These are phyloP conservation scores for Claviceps sorghi DNA, from an alignment of 2,329 filamentous ascomycete genomes.

Conservation along the genomic window DNA sequence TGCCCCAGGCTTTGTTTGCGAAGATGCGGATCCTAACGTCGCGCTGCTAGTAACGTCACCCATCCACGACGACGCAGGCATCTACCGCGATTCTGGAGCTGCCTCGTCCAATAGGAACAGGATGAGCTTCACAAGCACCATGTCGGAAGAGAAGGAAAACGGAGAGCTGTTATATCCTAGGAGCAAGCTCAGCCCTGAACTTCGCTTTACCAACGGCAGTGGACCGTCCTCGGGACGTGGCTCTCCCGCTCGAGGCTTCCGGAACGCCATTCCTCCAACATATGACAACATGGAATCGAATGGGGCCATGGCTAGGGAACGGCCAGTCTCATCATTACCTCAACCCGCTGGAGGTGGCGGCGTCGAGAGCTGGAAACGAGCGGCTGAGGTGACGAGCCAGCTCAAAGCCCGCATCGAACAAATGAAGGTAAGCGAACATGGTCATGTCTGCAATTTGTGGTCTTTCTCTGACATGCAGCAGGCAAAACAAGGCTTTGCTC, in stretches of 20 bases:
- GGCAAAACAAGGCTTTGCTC: slow-evolving; percentile 18
- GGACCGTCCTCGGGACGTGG: slow-evolving; percentile 39
- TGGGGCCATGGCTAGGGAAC: slow-evolving; percentile 15
- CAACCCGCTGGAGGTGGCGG: slow-evolving; percentile 20
- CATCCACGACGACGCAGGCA: slow-evolving; percentile 42
- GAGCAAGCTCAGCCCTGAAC: slow-evolving; percentile 40
- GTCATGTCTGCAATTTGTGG: not conserved
- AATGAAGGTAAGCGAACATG: slow-evolving; percentile 58
- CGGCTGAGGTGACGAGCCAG: slow-evolving; percentile 94
- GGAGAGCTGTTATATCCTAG: slow-evolving; percentile 33
- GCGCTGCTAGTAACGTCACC: slow-evolving; percentile 31
- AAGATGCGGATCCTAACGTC: not conserved
- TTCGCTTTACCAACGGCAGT: slow-evolving; percentile 33
- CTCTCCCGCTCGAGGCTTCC: slow-evolving; percentile 43
- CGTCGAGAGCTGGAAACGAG: slow-evolving; percentile 84
- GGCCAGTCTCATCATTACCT: slow-evolving; percentile 22
- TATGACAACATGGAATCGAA: slow-evolving; percentile 21
- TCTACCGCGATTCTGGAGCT: slow-evolving; percentile 39
- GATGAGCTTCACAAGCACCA: slow-evolving; percentile 48
- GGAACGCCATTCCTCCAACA: slow-evolving; percentile 20
- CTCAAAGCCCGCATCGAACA: slow-evolving; percentile 94
- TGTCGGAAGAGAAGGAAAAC: slow-evolving; percentile 70
- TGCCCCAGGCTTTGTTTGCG: not conserved
- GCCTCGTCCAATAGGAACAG: slow-evolving; percentile 30
- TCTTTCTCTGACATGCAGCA: slow-evolving; percentile 4